Base-by-base conservation (phyloP, 495 filamentous ascomycete species). In the Daldinia vernicosa region DNA sequence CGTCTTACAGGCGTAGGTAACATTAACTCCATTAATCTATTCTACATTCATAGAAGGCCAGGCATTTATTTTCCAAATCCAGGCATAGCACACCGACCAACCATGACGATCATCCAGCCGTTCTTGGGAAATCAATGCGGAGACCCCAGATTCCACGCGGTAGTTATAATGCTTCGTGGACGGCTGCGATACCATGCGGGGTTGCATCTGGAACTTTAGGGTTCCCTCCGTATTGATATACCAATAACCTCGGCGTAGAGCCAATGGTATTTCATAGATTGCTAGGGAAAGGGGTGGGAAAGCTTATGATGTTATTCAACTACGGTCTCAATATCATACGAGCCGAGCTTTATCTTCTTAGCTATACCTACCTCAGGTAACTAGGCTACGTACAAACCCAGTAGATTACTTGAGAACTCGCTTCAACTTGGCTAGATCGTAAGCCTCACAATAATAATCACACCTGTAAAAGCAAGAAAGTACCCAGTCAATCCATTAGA, bases 91-190 rank as follows among this genome's bases (percentile, higher is more conserved):
- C 32, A 7, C 26, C 14, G n/a, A 14, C 43, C 35, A 64, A 33
- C 28, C 53, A 5, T 22, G 32, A 19, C 30, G n/a, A 8, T 27
- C 50, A 39, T 28, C 68, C 68, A 61, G 62, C 62, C 32, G 6
- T 33, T 35, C n/a, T 19, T 4, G 1, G 17, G 30, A 4, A 26
- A 60, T 12, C 50, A 53, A 47, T 66, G 62, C 68, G 68, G 68
- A 62, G 63, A 66, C 68, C 68, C 62, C 57, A 19, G 63, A 39
- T 40, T 58, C 39, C 11, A 40, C 8, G 66, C 69, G 69, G 69
- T 65, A 72, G 54, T 69, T 68, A 52, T 65, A 47, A 47, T 47
- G 43, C 19, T 47, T 47, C 19, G 24, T 24, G 9, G 43, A 47
- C 9, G 22, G 8, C 40, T 45, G 17, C 7, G 19, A 12, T 47